Percentiles rank a stretch among this genome's conserved stretches.
These are phyloP conservation scores for Mycena haematopus DNA, from an alignment of 768 basidiomycete genomes.

Conservation along the genomic window DNA sequence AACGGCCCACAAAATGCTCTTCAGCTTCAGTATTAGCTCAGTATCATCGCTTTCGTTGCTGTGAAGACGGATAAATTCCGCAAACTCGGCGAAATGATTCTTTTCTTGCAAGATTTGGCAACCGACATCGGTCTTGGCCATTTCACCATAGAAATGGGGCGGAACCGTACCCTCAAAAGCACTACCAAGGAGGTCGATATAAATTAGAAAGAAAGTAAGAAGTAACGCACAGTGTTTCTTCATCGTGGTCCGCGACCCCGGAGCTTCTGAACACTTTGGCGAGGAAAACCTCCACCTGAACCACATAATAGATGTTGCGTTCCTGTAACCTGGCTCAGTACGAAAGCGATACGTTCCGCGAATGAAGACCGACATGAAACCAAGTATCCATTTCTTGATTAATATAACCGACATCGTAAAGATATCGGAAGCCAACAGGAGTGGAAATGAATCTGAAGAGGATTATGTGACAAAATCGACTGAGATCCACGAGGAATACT, in stretches of 20 bases:
- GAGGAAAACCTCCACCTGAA: slow-evolving; percentile 92
- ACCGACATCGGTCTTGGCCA: slow-evolving; percentile 95
- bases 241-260: slow-evolving; percentile 61
- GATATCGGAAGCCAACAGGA: slow-evolving; percentile 88
- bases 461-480: neutral
- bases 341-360: neutral
- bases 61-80: slow-evolving; percentile 88
- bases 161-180: slow-evolving; percentile 88
- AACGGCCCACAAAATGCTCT: slow-evolving; percentile 96
- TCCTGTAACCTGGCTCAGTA: slow-evolving; percentile 59
- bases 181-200: slow-evolving; percentile 40
- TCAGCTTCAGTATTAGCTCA: slow-evolving; percentile 86
- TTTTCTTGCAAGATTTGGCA: slow-evolving; percentile 90
- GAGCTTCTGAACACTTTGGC: slow-evolving; percentile 74
- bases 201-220: neutral
- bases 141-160: slow-evolving; percentile 96
- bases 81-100: slow-evolving; percentile 90
- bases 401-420: slow-evolving; percentile 92
- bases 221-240: slow-evolving; percentile 40
- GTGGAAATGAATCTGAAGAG: slow-evolving; percentile 88
- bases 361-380: slow-evolving; percentile 75
- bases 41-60: slow-evolving; percentile 83
- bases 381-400: slow-evolving; percentile 95
- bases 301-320: slow-evolving; percentile 91
- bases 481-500: slow-evolving; percentile 32